Conservation (phyloP, 1,139 yeast species). For the Meyerozyma sp. region DNA sequence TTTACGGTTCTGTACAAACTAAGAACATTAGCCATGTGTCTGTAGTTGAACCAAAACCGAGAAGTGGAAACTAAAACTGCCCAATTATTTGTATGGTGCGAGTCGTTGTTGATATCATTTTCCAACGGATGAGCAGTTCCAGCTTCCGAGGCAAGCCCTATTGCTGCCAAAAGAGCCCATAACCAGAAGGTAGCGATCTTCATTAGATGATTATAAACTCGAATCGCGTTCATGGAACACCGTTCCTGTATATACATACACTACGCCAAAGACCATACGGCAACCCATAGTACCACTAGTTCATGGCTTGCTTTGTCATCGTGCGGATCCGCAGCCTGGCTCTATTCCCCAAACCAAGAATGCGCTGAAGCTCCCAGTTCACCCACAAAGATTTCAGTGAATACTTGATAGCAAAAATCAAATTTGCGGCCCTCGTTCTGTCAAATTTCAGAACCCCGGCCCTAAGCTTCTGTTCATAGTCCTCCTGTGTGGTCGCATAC, state of each 20-base stretch:
- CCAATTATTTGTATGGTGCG: constrained; percentile 79
- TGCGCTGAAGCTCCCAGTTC: constrained; percentile 25
- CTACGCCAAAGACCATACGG: background rate
- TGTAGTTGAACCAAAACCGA: constrained; percentile 94
- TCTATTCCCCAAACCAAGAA: constrained; percentile 8
- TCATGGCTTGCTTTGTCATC: background rate
- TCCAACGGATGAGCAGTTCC: background rate
- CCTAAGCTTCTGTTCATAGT: constrained; percentile 14
- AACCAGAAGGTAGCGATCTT: background rate
- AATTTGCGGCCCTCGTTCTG: constrained; percentile 33
- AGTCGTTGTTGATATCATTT: constrained; percentile 7
- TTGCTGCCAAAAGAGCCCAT: background rate
- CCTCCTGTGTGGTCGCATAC: constrained; percentile 1
- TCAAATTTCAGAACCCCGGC: constrained; percentile 16
- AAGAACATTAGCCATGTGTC: constrained; percentile 95
- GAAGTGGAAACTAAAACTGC: constrained; percentile 96
- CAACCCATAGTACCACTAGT: background rate
- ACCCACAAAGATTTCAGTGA: constrained; percentile 21
- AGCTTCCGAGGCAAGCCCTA: background rate
- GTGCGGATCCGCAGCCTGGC: background rate
- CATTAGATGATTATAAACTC: background rate
- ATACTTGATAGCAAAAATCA: constrained; percentile 41
- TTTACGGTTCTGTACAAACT: constrained; percentile 95
- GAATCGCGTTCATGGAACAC: background rate
- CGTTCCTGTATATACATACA: background rate